Base-by-base conservation (phyloP, 1,139 yeast genomes). In the Taphrina pruni region DNA sequence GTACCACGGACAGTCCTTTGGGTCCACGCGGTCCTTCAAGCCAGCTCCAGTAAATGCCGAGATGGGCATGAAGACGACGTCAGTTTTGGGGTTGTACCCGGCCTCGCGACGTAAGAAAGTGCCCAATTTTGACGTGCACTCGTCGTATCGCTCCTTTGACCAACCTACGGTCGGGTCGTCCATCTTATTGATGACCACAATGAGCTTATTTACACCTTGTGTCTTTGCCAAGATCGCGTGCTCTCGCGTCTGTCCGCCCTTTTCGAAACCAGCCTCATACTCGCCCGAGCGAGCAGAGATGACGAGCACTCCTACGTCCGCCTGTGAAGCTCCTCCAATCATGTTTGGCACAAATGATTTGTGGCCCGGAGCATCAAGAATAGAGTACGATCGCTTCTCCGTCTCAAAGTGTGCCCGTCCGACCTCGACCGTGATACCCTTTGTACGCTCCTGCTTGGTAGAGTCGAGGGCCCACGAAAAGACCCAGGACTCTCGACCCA, bases 311-410 rank as follows among this genome's bases (percentile, higher is more conserved):
- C 98, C 99, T 73, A 94, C 94, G 81, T 94, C 99, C 66, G 98
- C 99, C 83, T 94, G 99, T 55, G 99, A 92, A 12, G 99, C 99
- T 80, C 99, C 99, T 76, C 98, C 98, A 84, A 95, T 95, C 99
- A 94, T 94, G 80, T 93, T 96, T 70, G 97, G 91, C 73, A 94
- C 97, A 78, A 94, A 94, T 90, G 94, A 89, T 82, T 94, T 94
- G 83, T 94, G 99, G 64, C 99, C 99, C 73, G 99, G 99, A 8
- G 99, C 99, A 81, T 94, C 99, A 79, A 94, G 86, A 75, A 94
- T 92, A 61, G 99, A 93, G 83, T 94, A 94, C 81, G 98, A 88
- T 82, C 99, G 89, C 83, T 90, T 92, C 60, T 93, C 98, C 72
- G 99, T 94, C 83, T 94, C 99, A 76, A 94, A 94, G 78, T 89